These are phyloP conservation scores for Malus hybrid DNA, from an alignment of 331 rosid species.

Conservation along the genomic window DNA sequence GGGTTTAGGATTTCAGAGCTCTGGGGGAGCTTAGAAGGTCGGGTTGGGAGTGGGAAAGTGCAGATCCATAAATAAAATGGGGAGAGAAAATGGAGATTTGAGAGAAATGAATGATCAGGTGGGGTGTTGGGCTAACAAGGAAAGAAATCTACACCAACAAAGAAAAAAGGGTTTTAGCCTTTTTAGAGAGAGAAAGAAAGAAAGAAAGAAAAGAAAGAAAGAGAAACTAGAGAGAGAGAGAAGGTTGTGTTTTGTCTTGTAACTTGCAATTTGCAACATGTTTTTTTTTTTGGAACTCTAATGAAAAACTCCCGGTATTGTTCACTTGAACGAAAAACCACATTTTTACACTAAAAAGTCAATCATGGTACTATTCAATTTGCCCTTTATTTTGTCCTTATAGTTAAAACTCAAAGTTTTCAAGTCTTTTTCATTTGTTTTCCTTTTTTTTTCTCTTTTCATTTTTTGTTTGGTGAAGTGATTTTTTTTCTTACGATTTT, in stretches of 20 bases:
- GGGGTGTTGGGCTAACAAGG: not conserved
- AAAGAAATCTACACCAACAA: not conserved
- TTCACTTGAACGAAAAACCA: no score
- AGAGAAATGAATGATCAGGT: not conserved
- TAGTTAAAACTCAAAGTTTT: no score
- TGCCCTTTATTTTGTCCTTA: no score
- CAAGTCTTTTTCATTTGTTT: no score
- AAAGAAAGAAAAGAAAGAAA: not conserved
- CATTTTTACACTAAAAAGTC: no score
- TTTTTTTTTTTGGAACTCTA: no score
- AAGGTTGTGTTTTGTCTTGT: not conserved
- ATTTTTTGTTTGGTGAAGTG: no score
- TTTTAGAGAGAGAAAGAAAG: not conserved
- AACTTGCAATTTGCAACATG: not conserved
- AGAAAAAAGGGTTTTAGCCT: not conserved
- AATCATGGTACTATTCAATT: no score
- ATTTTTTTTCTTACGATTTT: no score
- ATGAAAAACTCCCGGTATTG: no score
- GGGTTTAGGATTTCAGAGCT: not conserved
- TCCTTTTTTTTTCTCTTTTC: no score
- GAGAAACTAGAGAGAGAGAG: not conserved
- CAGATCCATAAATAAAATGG: not conserved
- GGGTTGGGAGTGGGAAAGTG: not conserved
- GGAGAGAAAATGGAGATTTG: not conserved
- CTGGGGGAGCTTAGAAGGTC: not conserved